Conservation (phyloP, 805 yeast species). For the Grigorovia yakushimaensis region DNA sequence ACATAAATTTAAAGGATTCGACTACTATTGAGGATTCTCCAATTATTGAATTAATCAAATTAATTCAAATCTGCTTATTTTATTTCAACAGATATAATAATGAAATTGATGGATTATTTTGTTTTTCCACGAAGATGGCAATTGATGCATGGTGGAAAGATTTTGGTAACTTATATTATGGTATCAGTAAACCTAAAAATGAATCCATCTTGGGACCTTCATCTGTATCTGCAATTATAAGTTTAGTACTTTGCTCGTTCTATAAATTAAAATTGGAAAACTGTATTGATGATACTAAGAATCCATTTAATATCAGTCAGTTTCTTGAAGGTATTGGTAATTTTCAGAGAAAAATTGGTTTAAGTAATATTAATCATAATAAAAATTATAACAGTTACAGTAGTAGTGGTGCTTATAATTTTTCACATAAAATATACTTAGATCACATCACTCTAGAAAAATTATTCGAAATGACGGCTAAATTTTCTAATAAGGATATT, state of each 20-base stretch:
- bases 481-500: constrained; percentile 33
- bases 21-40: constrained; percentile 31
- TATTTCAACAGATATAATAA: constrained; percentile 70
- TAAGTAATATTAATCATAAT: constrained; percentile 14
- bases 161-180: constrained; percentile 41
- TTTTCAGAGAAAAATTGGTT: constrained; percentile 63
- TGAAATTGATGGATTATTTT: constrained; percentile 65
- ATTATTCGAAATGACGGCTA: constrained; percentile 39
- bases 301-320: constrained; percentile 57
- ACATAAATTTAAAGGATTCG: not conserved
- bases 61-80: constrained; percentile 66
- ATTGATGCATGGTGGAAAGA: constrained; percentile 74
- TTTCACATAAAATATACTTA: constrained; percentile 36
- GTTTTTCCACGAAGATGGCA: constrained; percentile 69
- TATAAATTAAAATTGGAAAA: constrained; percentile 52
- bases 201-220: constrained; percentile 52
- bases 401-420: not conserved
- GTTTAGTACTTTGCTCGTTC: constrained; percentile 61
- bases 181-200: constrained; percentile 27
- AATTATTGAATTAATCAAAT: constrained; percentile 58
- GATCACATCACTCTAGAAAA: constrained; percentile 49
- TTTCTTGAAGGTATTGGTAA: constrained; percentile 58
- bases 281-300: constrained; percentile 53
- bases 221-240: constrained; percentile 70
- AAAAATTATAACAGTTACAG: not conserved